phyloP scores from a whole-genome alignment of 257 asterid species.

The Solanum dulcamara region DNA sequence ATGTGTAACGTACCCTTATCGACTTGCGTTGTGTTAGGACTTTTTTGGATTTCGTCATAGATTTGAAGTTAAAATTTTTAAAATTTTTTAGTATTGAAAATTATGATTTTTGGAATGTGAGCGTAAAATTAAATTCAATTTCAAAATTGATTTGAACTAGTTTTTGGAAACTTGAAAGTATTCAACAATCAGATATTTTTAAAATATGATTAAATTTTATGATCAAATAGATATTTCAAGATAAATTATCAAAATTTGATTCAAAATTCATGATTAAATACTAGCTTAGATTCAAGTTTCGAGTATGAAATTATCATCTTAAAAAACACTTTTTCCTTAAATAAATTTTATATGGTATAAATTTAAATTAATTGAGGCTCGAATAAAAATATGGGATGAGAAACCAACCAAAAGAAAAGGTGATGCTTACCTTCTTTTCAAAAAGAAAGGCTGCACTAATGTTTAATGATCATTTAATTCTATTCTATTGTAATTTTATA shows the following conservation, averaged over 20 bases:
- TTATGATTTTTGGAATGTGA: neutral
- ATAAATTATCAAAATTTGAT: no score
- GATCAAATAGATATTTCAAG: neutral
- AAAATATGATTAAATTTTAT: neutral
- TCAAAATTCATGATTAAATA: fast-evolving
- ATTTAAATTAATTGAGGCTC: neutral
- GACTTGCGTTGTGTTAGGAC: no score
- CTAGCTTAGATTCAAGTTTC: neutral
- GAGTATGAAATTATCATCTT: neutral
- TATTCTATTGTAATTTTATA: neutral
- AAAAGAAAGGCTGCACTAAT: neutral
- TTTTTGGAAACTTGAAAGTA: neutral
- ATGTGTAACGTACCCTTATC: neutral
- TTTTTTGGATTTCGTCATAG: neutral
- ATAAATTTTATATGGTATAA: neutral
- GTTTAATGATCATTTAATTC: neutral
- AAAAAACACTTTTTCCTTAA: neutral
- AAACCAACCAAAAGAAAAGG: neutral
- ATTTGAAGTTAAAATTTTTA: neutral
- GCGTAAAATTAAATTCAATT: no score
- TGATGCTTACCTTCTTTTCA: neutral
- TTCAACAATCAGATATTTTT: neutral
- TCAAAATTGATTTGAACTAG: neutral
- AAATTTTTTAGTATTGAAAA: no score
- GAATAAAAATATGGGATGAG: neutral